Base-by-base conservation (phyloP, 2,329 filamentous ascomycete species). In the Aspergillus unguis region DNA sequence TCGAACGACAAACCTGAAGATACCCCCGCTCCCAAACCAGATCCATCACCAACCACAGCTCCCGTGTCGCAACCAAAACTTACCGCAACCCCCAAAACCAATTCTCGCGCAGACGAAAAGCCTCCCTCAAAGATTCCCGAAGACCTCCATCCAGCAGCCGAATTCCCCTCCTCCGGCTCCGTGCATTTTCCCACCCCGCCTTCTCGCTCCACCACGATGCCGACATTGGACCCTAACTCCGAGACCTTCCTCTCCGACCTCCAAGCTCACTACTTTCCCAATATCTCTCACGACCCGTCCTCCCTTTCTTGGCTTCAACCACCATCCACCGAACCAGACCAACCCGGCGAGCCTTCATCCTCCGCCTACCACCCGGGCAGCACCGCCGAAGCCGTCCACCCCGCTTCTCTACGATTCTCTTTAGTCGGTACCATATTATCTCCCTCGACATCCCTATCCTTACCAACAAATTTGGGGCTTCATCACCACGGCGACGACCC, bases 401-500 rank as follows among this genome's bases (percentile, higher is more conserved):
- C 92, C 1, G 85, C 87, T 1, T 83, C 88, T 32, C 80, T 99
- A 46, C 88, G 94, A 52, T 99, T 97, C 77, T 87, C 92, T 68
- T 95, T 99, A 69, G 82, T 80, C 46, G 94, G 92, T 56, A 80
- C 81, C 0, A 79, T 99, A 2, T 79, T 99, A 9, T 84, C 92
- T 0, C 94, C 94, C 0, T 80, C 84, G 44, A 81, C 84, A 32
- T 85, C 90, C 27, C 80, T 91, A 50, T 77, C 82, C 2, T 85
- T 97, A 27, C 88, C 92, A 4, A 83, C 84, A 1, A 85, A 84
- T 9, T 83, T 86, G 54, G 94, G 94, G 0, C 80, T 99, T 10
- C 94, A 99, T 70, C 92, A 99, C 70, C 94, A 99, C 69, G 91
- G 88, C 57, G 85, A 92, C 53, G 92, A 92, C 1, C 94, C 94